Evolutionary conservation across 768 basidiomycete species (phyloP), one percentile per base, ranked within the genome.

Genomic region (Suillus subluteus): DNA sequence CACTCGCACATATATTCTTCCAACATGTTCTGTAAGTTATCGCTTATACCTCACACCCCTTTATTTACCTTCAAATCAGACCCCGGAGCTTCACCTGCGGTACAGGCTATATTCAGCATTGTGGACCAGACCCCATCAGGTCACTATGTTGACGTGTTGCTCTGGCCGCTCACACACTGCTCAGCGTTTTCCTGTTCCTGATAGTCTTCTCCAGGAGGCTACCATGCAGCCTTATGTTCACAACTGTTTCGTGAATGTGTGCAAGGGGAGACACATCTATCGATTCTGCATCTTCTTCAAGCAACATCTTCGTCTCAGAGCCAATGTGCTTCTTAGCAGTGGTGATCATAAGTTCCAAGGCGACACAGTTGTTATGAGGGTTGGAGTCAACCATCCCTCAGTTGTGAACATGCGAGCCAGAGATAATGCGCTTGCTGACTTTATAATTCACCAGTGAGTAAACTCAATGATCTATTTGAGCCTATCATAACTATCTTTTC

Each of bases 271-370:
- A 26, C 52, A 65, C 5, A 15, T n/a, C 6, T 7, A 69, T 54
- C 15, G 3, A 5, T 69, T 68, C 21, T 7, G 26, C 40, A 23
- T 69, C 0, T 69, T 68, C 52, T 69, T 69, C 64, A 69, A 69
- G 9, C 15, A 12, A 1, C 67, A 69, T 37, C 46, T 40, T 30
- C 5, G 23, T 30, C 68, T 69, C 32, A 26, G 46, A 13, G 13
- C 3, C 6, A 69, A 69, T 9, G 4, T 15, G 1, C 18, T 55
- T n/a, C 41, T 69, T 46, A 62, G 66, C 0, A 21, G 6, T 0
- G 5, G 6, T 18, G 46, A 32, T 35, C 6, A 2, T 3, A 9
- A 26, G 13, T 68, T 68, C n/a, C 41, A 2, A 7, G 64, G 64
- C 4, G 58, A 69, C 26, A 55, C 18, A 6, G 63, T 68, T 0